A percentile compares a stretch with the other conserved stretches of the same genome.
These are phyloP conservation scores for Sclerotinia spermophila DNA, from an alignment of 2,329 filamentous ascomycete genomes.

Conservation along the genomic window DNA sequence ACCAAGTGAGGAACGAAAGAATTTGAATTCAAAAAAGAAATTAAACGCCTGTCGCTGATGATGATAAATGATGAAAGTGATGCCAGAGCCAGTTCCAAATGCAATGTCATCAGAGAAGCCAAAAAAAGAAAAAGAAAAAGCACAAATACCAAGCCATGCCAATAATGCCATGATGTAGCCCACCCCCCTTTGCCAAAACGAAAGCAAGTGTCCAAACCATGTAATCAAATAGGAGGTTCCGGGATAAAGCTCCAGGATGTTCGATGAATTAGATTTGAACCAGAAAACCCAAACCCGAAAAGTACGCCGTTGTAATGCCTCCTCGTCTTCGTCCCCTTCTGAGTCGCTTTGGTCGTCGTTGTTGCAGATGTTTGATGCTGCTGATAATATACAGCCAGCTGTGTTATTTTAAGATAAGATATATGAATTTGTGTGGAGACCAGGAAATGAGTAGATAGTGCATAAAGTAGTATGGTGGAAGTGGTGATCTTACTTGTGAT, in stretches of 20 bases:
- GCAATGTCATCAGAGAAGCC: conserved; percentile 16
- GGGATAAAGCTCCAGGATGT: conserved; percentile 15
- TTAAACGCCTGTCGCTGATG: conserved; percentile 19
- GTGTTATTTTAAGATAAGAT: conserved; percentile 3
- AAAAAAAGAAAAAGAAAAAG: conserved; percentile 12
- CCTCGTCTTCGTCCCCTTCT: conserved; percentile 16
- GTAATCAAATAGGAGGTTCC: conserved; percentile 4
- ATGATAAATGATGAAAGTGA: conserved; percentile 11
- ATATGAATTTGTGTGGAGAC: conserved; percentile 4
- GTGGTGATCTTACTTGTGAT: conserved; percentile 13
- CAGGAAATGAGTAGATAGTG: conserved; percentile 6
- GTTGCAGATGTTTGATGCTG: conserved; percentile 9
- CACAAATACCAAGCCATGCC: conserved; percentile 17
- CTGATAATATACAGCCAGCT: conserved; percentile 13
- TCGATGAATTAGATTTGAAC: conserved; percentile 17
- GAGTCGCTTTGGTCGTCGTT: conserved; percentile 15
- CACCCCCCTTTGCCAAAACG: conserved; percentile 14
- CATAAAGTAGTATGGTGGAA: conserved; percentile 1
- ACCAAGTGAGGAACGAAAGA: conserved; percentile 14
- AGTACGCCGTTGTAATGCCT: conserved; percentile 18
- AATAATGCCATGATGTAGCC: conserved; percentile 16
- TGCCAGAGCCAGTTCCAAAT: conserved; percentile 11
- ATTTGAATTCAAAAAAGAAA: conserved; percentile 12
- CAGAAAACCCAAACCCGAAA: conserved; percentile 13
- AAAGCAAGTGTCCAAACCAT: conserved; percentile 13